Base-by-base conservation (phyloP, 129 eudicot genomes). In the Silybum marianum region DNA sequence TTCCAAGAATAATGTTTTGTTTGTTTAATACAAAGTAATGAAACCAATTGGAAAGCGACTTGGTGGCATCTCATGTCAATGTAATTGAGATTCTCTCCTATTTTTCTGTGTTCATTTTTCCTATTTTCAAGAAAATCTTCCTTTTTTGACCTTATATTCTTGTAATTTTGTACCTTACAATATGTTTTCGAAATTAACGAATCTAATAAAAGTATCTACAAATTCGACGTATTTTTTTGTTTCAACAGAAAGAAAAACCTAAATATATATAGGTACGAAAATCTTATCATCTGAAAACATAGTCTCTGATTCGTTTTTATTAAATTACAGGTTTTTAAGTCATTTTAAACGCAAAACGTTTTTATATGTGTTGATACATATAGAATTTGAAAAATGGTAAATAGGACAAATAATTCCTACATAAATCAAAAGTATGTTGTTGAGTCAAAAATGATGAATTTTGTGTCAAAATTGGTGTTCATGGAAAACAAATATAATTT, bases 31-130 rank as follows among this genome's bases (percentile, higher is more conserved):
- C 22, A 18, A 26, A 51, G 54, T 44, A 44, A 44, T 44, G 3
- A 9, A 9, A 70, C 32, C 24, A 34, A 68, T 24, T 83, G 46
- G 82, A 83, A 83, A 83, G 86, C 23, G 86, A 83, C 82, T 71
- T 71, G 82, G 74, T 71, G 82, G 82, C 86, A 71, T 83, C 78
- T 83, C 79, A 71, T 71, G 86, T 77, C 82, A 65, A 83, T 77
- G 86, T 83, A 60, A 83, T 77, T 71, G 16, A 83, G 82, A 77
- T 77, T 83, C 86, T 83, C 74, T 77, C 82, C 82, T 83, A 77
- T 77, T 83, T 77, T 83, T 83, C 86, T 83, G 86, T 83, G 78
- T 83, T 77, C n/a, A 77, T 70, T 69, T 54, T 72, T 76, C 23
- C 78, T 10, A 51, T 62, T 34, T 77, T 83, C 86, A 71, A 77